phyloP scores from a whole-genome alignment of 768 basidiomycete species.

The Trametes gibbosa region DNA sequence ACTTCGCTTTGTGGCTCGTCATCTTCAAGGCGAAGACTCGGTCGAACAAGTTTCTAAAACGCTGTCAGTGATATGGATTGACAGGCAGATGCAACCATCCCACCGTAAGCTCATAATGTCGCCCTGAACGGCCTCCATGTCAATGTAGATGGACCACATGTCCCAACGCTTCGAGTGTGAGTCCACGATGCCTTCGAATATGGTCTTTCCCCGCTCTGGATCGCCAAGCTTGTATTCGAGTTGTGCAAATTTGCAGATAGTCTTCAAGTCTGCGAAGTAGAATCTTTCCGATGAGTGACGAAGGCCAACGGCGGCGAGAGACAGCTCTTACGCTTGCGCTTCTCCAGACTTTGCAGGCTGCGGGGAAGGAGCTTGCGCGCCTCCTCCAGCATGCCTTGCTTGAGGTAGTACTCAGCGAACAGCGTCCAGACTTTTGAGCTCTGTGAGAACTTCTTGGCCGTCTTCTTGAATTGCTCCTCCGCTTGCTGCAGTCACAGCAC shows the following conservation, averaged over 20 bases:
- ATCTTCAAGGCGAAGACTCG: slow-evolving; percentile 82
- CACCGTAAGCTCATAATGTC: slow-evolving; percentile 81
- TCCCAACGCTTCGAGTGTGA: slow-evolving; percentile 95
- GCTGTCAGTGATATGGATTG: not conserved
- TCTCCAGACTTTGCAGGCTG: slow-evolving; percentile 86
- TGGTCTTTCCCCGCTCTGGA: slow-evolving; percentile 89
- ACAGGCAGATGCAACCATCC: slow-evolving; percentile 6
- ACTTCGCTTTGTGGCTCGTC: slow-evolving; percentile 96
- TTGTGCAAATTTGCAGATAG: slow-evolving; percentile 91
- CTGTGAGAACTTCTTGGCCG: slow-evolving; percentile 91
- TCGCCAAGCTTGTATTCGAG: slow-evolving; percentile 95
- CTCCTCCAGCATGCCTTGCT: slow-evolving; percentile 68
- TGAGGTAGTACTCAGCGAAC: slow-evolving; percentile 81
- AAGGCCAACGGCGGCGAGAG: not conserved
- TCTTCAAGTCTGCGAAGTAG: slow-evolving; percentile 76
- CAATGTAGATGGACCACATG: slow-evolving; percentile 94
- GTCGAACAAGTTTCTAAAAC: slow-evolving; percentile 74
- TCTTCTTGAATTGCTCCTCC: slow-evolving; percentile 87
- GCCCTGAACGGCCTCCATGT: slow-evolving; percentile 83
- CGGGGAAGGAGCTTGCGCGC: slow-evolving; percentile 85
- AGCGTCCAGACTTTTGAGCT: slow-evolving; percentile 94
- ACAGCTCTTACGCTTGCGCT: slow-evolving; percentile 78
- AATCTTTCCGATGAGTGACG: too few relatives aligned
- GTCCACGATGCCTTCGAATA: slow-evolving; percentile 96
- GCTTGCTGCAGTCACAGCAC: slow-evolving; percentile 59